phyloP scores from a whole-genome alignment of 495 filamentous ascomycete species.

The Aspergillus funiculosus region DNA sequence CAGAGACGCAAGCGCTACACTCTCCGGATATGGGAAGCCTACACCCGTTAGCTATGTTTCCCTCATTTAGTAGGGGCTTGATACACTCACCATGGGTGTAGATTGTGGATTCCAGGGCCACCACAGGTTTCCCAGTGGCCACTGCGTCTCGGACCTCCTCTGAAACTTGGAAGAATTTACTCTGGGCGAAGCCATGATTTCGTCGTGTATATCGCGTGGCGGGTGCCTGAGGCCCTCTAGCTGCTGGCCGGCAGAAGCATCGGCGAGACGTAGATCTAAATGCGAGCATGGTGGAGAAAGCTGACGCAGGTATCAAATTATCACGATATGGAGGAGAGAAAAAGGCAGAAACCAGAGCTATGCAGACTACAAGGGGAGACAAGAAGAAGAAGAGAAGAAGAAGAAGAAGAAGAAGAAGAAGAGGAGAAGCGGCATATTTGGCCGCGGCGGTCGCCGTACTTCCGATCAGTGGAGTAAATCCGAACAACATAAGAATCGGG shows the following conservation, averaged over 20 bases:
- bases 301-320: background rate
- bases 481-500: conserved; percentile 25
- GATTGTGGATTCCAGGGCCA: conserved; percentile 90
- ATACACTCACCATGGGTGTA: conserved; percentile 62
- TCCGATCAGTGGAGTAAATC: conserved; percentile 3
- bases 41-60: conserved; percentile 24
- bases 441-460: conserved; percentile 38
- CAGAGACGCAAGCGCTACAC: conserved; percentile 59
- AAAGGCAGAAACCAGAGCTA: conserved; percentile 2
- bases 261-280: conserved; percentile 26
- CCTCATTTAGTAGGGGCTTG: background rate
- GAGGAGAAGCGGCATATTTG: conserved; percentile 27
- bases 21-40: conserved; percentile 83
- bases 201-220: conserved; percentile 14
- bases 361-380: background rate
- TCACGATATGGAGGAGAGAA: background rate
- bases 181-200: conserved; percentile 35
- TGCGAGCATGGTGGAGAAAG: conserved; percentile 23
- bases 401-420: conserved; percentile 17
- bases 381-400: conserved; percentile 8
- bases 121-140: conserved; percentile 65
- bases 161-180: conserved; percentile 64
- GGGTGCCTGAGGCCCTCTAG: background rate
- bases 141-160: conserved; percentile 78
- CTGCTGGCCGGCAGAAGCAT: conserved; percentile 16